Percentiles rank a stretch among this genome's conserved stretches.
Evolutionary conservation across 768 basidiomycete genomes (phyloP).

Genomic region (Amanita jacksonii): DNA sequence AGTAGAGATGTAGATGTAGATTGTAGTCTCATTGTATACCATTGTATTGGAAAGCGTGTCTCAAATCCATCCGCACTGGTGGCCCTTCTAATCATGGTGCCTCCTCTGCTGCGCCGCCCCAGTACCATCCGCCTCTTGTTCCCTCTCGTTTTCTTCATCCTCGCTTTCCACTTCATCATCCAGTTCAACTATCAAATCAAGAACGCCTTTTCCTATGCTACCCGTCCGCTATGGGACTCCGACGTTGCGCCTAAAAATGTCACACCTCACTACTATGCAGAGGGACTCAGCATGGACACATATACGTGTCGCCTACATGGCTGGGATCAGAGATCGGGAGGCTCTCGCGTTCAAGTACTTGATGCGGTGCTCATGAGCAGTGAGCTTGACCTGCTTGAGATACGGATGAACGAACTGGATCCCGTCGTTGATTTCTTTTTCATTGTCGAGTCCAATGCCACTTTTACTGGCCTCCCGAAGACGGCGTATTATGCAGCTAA

Average conservation of each 20-base stretch:
- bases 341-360: conserved; percentile 31
- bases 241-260: conserved; percentile 36
- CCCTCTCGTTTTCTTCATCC: conserved; percentile 20
- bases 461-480: conserved; percentile 53
- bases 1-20: no score
- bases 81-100: conserved; percentile 8
- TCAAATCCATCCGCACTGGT: no score
- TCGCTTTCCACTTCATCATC: conserved; percentile 25
- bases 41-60: no score
- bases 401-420: conserved; percentile 52
- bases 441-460: conserved; percentile 51
- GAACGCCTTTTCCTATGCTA: conserved; percentile 45
- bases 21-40: no score
- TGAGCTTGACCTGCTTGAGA: conserved; percentile 54
- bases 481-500: conserved; percentile 39
- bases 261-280: conserved; percentile 49
- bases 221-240: conserved; percentile 51
- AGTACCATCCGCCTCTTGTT: conserved; percentile 24
- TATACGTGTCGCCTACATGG: conserved; percentile 44
- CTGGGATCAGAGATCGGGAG: conserved; percentile 31
- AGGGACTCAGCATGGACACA: conserved; percentile 34
- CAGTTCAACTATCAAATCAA: conserved; percentile 41
- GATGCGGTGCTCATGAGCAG: conserved; percentile 56
- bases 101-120: conserved; percentile 18
- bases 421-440: conserved; percentile 49